Percentiles rank a stretch among this genome's conserved stretches.
Evolutionary conservation across 2,329 filamentous ascomycete genomes (phyloP).

Genomic region (Blastomyces emzantsi): DNA sequence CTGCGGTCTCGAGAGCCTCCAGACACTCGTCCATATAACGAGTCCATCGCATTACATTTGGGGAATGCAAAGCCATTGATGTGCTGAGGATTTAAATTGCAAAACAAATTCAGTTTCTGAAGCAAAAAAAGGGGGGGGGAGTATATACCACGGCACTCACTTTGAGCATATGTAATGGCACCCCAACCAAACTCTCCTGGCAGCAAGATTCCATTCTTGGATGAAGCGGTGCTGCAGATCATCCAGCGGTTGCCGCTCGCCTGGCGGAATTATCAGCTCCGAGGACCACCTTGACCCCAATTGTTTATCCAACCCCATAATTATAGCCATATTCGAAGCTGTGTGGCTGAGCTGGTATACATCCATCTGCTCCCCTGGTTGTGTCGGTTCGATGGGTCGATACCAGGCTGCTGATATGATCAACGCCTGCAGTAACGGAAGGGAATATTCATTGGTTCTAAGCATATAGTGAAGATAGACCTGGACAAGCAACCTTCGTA

Average conservation of each 20-base stretch:
- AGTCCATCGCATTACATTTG: slow-evolving; percentile 7
- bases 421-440: background rate
- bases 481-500: slow-evolving; percentile 5
- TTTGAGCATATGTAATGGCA: background rate
- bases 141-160: background rate
- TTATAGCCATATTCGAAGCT: slow-evolving; percentile 7
- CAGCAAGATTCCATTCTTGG: background rate
- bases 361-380: slow-evolving; percentile 7
- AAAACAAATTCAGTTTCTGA: background rate
- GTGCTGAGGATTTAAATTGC: background rate
- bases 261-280: background rate
- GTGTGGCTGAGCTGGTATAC: slow-evolving; percentile 6
- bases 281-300: background rate
- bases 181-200: background rate
- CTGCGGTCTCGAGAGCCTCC: background rate
- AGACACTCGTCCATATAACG: slow-evolving; percentile 1
- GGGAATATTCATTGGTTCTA: background rate
- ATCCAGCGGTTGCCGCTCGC: background rate
- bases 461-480: slow-evolving; percentile 6
- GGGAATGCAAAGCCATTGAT: slow-evolving; percentile 2
- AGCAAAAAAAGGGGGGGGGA: background rate
- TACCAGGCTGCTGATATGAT: slow-evolving; percentile 6
- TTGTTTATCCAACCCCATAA: slow-evolving; percentile 5
- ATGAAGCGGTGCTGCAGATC: background rate
- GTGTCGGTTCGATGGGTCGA: background rate